Percentiles rank a stretch among this genome's conserved stretches.
These are phyloP conservation scores for Microascus cirrosus DNA, from an alignment of 2,329 filamentous ascomycete genomes.

Conservation along the genomic window DNA sequence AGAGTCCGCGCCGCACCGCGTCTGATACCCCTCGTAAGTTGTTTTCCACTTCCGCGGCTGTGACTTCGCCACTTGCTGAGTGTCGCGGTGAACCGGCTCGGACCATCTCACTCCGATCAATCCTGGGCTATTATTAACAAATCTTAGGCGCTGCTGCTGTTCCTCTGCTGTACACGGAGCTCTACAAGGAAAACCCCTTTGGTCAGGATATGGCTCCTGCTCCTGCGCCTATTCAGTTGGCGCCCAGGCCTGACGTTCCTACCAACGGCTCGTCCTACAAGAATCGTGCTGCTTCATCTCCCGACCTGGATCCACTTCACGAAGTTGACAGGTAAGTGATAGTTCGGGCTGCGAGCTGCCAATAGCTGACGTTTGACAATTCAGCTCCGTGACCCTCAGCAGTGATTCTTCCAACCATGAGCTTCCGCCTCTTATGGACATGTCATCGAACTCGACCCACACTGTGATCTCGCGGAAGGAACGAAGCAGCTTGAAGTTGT, in stretches of 20 bases:
- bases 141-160: neutral
- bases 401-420: neutral
- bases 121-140: neutral
- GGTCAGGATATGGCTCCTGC: neutral
- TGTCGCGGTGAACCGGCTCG: neutral
- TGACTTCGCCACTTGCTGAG: neutral
- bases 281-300: neutral
- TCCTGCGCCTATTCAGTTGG: neutral
- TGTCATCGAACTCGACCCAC: neutral
- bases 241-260: neutral
- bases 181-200: neutral
- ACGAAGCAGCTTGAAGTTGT: neutral
- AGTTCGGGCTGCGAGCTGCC: neutral
- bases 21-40: neutral
- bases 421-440: neutral
- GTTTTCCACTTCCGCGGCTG: neutral
- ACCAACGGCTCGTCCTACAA: neutral
- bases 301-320: neutral
- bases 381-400: neutral
- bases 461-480: neutral
- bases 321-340: neutral
- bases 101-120: neutral
- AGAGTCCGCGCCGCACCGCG: neutral
- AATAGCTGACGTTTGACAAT: neutral
- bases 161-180: neutral